These are phyloP conservation scores for Pisolithus orientalis DNA, from an alignment of 768 basidiomycete species.

Conservation along the genomic window DNA sequence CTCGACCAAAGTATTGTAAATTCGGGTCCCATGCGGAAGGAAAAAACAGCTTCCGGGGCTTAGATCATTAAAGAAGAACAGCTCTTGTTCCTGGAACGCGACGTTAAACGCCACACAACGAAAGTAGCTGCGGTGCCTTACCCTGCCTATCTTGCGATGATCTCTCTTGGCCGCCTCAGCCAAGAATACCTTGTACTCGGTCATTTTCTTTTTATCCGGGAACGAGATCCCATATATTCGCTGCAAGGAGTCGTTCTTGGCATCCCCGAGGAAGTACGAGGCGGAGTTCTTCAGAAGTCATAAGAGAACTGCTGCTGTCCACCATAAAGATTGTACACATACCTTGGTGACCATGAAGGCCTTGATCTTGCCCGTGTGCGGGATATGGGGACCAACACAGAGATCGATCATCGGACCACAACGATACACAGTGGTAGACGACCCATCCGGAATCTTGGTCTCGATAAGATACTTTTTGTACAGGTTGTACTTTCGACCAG, in stretches of 20 bases:
- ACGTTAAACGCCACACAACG: background rate
- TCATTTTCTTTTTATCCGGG: slow-evolving; percentile 93
- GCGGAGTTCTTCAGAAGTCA: slow-evolving; percentile 72
- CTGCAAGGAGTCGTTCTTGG: slow-evolving; percentile 89
- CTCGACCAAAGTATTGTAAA: slow-evolving; percentile 91
- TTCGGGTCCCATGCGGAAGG: slow-evolving; percentile 92
- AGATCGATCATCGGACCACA: slow-evolving; percentile 99
- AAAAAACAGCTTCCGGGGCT: slow-evolving; percentile 96
- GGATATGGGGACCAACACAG: slow-evolving; percentile 95
- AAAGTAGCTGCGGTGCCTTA: slow-evolving; percentile 15
- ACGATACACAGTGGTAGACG: slow-evolving; percentile 95
- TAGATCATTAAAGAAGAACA: slow-evolving; percentile 97
- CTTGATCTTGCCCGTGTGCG: slow-evolving; percentile 97
- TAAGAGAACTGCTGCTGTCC: slow-evolving; percentile 1
- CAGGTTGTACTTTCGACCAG: slow-evolving; percentile 79
- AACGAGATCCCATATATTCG: slow-evolving; percentile 98
- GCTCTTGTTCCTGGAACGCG: slow-evolving; percentile 72
- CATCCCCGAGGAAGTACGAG: slow-evolving; percentile 95
- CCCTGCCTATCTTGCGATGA: slow-evolving; percentile 92
- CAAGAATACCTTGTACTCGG: slow-evolving; percentile 93
- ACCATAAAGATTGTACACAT: background rate
- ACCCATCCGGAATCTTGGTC: slow-evolving; percentile 92
- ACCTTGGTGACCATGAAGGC: slow-evolving; percentile 96
- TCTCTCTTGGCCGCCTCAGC: slow-evolving; percentile 98
- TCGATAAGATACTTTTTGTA: slow-evolving; percentile 97